Percentiles rank a stretch among this genome's conserved stretches.
These are phyloP conservation scores for Prunus padus DNA, from an alignment of 306 rosid genomes.

Conservation along the genomic window DNA sequence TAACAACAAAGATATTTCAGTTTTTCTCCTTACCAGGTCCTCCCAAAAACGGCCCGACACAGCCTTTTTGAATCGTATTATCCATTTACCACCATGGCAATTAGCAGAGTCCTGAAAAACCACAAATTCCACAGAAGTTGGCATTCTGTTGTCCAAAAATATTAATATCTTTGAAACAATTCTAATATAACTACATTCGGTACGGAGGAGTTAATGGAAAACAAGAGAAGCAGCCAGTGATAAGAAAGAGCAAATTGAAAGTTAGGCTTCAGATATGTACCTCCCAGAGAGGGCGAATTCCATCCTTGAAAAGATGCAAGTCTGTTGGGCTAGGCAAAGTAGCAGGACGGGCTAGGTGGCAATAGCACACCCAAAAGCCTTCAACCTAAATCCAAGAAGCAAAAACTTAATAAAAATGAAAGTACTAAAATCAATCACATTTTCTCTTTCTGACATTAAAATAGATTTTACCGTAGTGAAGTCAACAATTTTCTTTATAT, in stretches of 20 bases:
- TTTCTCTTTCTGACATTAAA: background rate
- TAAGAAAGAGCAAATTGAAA: conserved; percentile 18
- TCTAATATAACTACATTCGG: background rate
- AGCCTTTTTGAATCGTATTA: conserved; percentile 79
- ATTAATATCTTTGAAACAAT: background rate
- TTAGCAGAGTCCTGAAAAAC: conserved; percentile 79
- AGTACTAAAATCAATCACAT: background rate
- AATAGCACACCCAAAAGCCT: conserved; percentile 89
- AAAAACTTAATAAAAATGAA: conserved; percentile 7
- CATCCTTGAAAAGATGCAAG: conserved; percentile 92
- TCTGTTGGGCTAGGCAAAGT: conserved; percentile 93
- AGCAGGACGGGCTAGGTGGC: conserved; percentile 85
- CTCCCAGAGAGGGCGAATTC: conserved; percentile 97
- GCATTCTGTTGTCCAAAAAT: background rate
- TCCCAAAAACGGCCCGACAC: conserved; percentile 96
- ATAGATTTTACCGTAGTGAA: conserved; percentile 69
- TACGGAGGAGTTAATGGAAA: background rate
- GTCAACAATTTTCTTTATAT: conserved; percentile 82
- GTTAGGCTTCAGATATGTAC: conserved; percentile 30
- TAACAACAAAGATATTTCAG: conserved; percentile 7
- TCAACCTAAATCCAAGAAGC: conserved; percentile 54
- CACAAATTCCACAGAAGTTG: background rate
- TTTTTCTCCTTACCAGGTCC: conserved; percentile 67
- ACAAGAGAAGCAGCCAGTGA: background rate
- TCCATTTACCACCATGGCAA: conserved; percentile 97